Evolutionary conservation across 306 rosid genomes (phyloP), one percentile per base, ranked within the genome.

Genomic region (Parietaria judaica): DNA sequence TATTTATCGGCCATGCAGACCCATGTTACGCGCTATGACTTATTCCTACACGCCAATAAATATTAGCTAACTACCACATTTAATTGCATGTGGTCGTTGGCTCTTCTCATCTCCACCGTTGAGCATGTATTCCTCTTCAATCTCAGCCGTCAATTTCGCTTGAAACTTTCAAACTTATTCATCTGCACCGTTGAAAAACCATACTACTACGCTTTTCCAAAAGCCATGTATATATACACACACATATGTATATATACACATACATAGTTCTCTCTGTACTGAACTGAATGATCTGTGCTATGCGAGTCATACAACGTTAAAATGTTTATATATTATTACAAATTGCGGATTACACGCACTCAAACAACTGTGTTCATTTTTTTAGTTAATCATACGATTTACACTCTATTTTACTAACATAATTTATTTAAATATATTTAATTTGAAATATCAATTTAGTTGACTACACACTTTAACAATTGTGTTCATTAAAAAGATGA

Each of bases 21-120:
- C 70, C 63, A 44, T 56, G 63, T 56, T 56, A 46, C 70, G 34
- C 55, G 46, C 55, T 14, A 55, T 56, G 70, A 66, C 70, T 55
- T 56, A 34, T 37, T 43, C 51, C 51, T 55, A 23, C 13, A 41
- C 38, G 46, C 6, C 63, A 66, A 55, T 66, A 44, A 66, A 66
- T 66, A 34, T 43, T 23, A 7, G 43, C 54, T 36, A 55, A 38
- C 70, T 3, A 45, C 70, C 63, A 6, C 12, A 45, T 44, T 56
- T 56, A 45, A 55, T 54, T 44, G 31, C 51, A 55, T 66, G 43
- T 36, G 8, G 15, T 54, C 15, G 44, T 8, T 15, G 14, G 11
- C 36, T 7, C 14, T 43, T 11, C 14, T 41, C 7, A 10, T 5
- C 14, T 7, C 7, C 8, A 11, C 15, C 56, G 11, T 63, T 63